These are phyloP conservation scores for Ascocoryne sarcoides DNA, from an alignment of 2,329 filamentous ascomycete genomes.

Conservation along the genomic window DNA sequence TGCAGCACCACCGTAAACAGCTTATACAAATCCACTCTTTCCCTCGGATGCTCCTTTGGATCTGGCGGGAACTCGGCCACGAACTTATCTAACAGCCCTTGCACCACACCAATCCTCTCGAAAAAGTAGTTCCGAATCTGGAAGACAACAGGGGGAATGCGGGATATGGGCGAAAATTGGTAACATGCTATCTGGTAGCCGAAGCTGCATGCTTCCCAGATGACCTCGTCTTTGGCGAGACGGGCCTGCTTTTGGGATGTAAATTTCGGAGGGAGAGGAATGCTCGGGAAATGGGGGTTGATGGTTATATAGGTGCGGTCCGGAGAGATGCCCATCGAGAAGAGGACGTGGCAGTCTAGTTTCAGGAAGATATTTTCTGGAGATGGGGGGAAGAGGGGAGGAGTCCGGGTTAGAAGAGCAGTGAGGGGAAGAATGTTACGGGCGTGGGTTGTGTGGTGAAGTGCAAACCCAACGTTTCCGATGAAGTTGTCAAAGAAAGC, in stretches of 20 bases:
- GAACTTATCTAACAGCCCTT: constrained; percentile 23
- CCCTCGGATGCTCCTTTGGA: constrained; percentile 29
- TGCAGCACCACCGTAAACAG: constrained; percentile 6
- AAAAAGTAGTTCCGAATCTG: constrained; percentile 11
- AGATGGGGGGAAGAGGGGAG: constrained; percentile 17
- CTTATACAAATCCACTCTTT: constrained; percentile 8
- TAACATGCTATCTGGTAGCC: constrained; percentile 13
- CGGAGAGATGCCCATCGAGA: constrained; percentile 32
- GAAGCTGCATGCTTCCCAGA: constrained; percentile 35
- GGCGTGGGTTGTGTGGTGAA: constrained; percentile 13
- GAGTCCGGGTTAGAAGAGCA: not conserved
- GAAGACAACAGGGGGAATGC: constrained; percentile 6
- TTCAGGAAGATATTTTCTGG: constrained; percentile 18
- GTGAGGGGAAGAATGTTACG: constrained; percentile 16
- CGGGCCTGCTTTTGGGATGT: constrained; percentile 22
- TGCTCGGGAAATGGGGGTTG: constrained; percentile 49
- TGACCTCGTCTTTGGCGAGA: constrained; percentile 11
- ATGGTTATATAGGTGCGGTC: constrained; percentile 51
- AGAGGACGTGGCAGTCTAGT: constrained; percentile 36
- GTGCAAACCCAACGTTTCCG: constrained; percentile 1
- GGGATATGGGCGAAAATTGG: constrained; percentile 27
- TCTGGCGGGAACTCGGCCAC: constrained; percentile 42
- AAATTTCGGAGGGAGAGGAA: constrained; percentile 40
- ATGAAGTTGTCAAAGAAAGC: constrained; percentile 11
- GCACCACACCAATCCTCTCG: constrained; percentile 7